These are phyloP conservation scores for Penicillium bialowiezense DNA, from an alignment of 495 filamentous ascomycete genomes.

Conservation along the genomic window DNA sequence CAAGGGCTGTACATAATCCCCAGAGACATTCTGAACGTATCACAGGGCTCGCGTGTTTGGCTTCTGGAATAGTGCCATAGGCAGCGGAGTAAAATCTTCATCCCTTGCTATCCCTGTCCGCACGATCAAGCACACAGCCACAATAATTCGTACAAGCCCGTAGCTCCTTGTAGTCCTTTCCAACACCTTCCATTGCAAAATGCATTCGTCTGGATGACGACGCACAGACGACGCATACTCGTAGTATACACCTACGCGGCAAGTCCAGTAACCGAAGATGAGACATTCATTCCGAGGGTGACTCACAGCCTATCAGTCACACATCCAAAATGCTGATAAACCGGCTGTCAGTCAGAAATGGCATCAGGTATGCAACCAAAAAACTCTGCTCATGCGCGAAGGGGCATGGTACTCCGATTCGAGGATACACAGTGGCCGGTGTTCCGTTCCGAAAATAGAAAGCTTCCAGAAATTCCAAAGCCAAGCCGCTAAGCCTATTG, in stretches of 20 bases:
- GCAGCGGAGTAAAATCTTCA: too few relatives aligned
- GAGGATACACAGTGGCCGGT: slow-evolving; percentile 4
- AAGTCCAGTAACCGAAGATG: background rate
- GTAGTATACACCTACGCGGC: background rate
- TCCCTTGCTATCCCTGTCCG: too few relatives aligned
- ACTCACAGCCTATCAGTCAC: background rate
- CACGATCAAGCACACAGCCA: too few relatives aligned
- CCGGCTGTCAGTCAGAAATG: background rate
- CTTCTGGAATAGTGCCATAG: too few relatives aligned
- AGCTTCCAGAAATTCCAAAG: slow-evolving; percentile 7
- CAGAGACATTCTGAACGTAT: too few relatives aligned
- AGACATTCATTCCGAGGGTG: background rate
- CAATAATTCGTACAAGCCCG: too few relatives aligned
- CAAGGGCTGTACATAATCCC: too few relatives aligned
- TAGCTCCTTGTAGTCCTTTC: too few relatives aligned
- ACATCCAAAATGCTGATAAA: background rate
- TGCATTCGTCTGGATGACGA: slow-evolving; percentile 1
- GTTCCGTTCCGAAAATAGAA: slow-evolving; percentile 11
- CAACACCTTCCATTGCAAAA: too few relatives aligned
- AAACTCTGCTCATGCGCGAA: background rate
- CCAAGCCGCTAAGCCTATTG: background rate
- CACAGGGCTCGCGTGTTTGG: too few relatives aligned
- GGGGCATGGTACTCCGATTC: background rate
- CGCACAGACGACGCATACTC: background rate
- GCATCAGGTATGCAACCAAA: background rate